Base-by-base conservation (phyloP, 108 stramenopile species). In the Schizochytrium sp. region DNA sequence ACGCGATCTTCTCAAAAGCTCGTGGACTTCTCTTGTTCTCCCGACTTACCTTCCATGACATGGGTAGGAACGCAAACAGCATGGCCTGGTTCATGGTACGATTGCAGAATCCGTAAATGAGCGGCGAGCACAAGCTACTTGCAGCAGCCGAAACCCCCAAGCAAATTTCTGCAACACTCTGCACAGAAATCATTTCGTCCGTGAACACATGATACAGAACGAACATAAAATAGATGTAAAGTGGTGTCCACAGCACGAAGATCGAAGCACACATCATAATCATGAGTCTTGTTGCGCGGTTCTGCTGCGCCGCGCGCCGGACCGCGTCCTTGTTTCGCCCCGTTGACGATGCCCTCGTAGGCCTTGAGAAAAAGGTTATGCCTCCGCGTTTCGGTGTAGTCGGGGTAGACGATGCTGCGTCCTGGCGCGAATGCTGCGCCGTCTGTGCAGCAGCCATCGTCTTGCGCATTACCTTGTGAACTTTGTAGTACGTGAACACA, bases 221-320 rank as follows among this genome's bases (percentile, higher is more conserved):
- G 25, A 69, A 69, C 25, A 83, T 28, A 53, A 53, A 83, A 3
- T 83, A 83, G n/a, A 83, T 83, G 28, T 83, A 83, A 18, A 83
- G 51, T 0, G 76, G 76, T 3, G 51, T 53, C 76, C 76, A 83
- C 19, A 47, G 51, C 45, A 6, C 45, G 28, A 83, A 4, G 51
- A 83, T 83, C n/a, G 76, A 83, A 83, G 12, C 76, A 34, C 76
- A 83, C 76, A 83, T 83, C 48, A 83, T 21, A 34, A 83, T 83
- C 76, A 83, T 83, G 51, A 83, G 76, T 6, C 51, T 10, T 23
- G 76, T 83, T 34, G 76, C 76, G n/a, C 51, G 45, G 23, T 83
- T 83, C 48, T 53, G 76, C 76, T 83, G 76, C 10, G 14, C 48
- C n/a, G 41, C 63, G 34, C 63, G 25, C 2, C 63, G 63, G 25